Evolutionary conservation across 305 asterid species (phyloP).

Genomic region (Andrographis paniculata): DNA sequence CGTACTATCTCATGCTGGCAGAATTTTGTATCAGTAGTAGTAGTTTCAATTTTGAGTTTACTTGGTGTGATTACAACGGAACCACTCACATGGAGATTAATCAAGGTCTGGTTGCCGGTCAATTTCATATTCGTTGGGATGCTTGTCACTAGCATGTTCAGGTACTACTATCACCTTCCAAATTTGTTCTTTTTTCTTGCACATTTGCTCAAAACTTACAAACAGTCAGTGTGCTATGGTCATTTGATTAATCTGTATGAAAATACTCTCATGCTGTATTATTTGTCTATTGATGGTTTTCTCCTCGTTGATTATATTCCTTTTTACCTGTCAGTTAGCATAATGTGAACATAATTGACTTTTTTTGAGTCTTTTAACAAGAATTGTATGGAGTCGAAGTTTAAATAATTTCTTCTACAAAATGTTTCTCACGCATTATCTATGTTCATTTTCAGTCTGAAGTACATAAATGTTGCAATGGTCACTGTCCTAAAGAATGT

Average conservation of each 20-base stretch:
- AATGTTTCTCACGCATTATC: neutral
- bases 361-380: no score
- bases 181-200: neutral
- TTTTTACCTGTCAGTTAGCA: neutral
- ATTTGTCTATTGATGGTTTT: neutral
- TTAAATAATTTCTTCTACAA: no score
- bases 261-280: neutral
- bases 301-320: neutral
- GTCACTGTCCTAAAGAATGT: conserved; percentile 96
- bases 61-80: conserved; percentile 70
- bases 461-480: conserved; percentile 88
- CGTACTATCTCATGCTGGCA: conserved; percentile 28
- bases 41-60: conserved; percentile 52
- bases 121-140: conserved; percentile 90
- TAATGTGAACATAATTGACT: no score
- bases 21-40: conserved; percentile 78
- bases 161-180: conserved; percentile 36
- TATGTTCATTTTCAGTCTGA: conserved; percentile 48
- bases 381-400: no score
- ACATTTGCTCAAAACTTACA: neutral
- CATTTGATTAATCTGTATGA: no score
- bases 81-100: conserved; percentile 84
- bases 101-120: conserved; percentile 93
- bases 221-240: no score
- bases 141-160: conserved; percentile 95